Evolutionary conservation across 805 yeast species (phyloP), one percentile per base, ranked within the genome.

Genomic region (Wickerhamiella shivajii): DNA sequence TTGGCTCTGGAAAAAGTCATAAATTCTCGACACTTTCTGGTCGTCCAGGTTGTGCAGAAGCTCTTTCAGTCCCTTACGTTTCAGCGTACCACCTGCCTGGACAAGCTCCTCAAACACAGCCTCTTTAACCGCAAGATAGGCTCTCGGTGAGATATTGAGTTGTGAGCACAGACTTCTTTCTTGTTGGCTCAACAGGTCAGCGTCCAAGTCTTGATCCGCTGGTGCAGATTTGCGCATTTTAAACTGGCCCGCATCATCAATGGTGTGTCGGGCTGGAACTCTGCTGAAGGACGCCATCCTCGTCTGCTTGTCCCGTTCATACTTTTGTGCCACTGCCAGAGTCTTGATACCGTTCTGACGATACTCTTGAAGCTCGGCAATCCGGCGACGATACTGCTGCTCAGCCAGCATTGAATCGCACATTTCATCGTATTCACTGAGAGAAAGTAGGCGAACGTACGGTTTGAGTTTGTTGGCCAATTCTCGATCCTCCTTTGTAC

Each of bases 361-460:
- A 83, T 94, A 92, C 50, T 77, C 87, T 55, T 90, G 98, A 19
- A 92, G 60, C 55, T 84, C 95, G 33, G 77, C 78, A 31, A 90
- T 84, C 41, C 92, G 69, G 23, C 74, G 67, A 37, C 96, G 66
- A 43, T 80, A 73, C 44, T 72, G 74, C 33, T 81, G 65, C 56
- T 90, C 98, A 9, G 71, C 71, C 27, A 83, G 46, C 41, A 84
- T 66, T 50, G 79, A 93, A 20, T 67, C 71, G 3, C 75, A 59
- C 48, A 90, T 83, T 3, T 64, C 69, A 27, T 72, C 76, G 54
- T 77, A 90, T 59, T 90, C 98, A 20, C 67, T 64, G 3, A 81
- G 74, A 1, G 84, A 71, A 72, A 90, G 68, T 8, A 87, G 54
- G 36, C 92, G 66, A 2, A 92, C 80, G 53, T 67, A 79, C 16